phyloP scores from a whole-genome alignment of 202 grass and related monocot species.

The Eragrostis tef region DNA sequence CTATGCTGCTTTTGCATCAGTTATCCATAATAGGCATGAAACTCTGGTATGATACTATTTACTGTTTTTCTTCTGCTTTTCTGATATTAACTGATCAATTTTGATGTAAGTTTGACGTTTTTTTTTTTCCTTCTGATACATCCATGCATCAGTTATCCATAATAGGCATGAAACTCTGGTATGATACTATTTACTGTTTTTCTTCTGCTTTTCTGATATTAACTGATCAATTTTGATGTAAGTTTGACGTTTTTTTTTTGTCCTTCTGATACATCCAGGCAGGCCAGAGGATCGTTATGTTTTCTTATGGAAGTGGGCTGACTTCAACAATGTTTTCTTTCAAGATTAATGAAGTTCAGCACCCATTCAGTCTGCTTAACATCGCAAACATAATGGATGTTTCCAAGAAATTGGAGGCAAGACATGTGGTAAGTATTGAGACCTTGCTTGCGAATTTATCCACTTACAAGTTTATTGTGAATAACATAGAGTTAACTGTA shows the following conservation, averaged over 20 bases:
- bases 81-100: neutral
- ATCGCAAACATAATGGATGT: slow-evolving; percentile 69
- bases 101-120: neutral
- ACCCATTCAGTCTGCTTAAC: slow-evolving; percentile 74
- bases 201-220: neutral
- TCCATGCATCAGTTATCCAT: slow-evolving; percentile 81
- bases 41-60: slow-evolving; percentile 60
- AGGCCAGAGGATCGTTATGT: slow-evolving; percentile 86
- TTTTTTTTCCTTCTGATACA: slow-evolving; percentile 72
- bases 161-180: slow-evolving; percentile 82
- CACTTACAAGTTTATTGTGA: neutral
- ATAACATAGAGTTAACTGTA: neutral
- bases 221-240: neutral
- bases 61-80: slow-evolving; percentile 10
- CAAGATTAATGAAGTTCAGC: slow-evolving; percentile 72
- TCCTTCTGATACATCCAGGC: slow-evolving; percentile 50
- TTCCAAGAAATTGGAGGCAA: slow-evolving; percentile 65
- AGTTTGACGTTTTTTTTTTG: neutral
- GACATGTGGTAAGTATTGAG: slow-evolving; percentile 64
- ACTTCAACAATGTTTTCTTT: slow-evolving; percentile 93
- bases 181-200: slow-evolving; percentile 29
- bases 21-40: slow-evolving; percentile 77
- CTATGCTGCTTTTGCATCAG: slow-evolving; percentile 89
- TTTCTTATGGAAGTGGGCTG: slow-evolving; percentile 93
- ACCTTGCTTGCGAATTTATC: neutral